phyloP scores from a whole-genome alignment of 2,329 filamentous ascomycete genomes.

The Aaosphaeria arxii region DNA sequence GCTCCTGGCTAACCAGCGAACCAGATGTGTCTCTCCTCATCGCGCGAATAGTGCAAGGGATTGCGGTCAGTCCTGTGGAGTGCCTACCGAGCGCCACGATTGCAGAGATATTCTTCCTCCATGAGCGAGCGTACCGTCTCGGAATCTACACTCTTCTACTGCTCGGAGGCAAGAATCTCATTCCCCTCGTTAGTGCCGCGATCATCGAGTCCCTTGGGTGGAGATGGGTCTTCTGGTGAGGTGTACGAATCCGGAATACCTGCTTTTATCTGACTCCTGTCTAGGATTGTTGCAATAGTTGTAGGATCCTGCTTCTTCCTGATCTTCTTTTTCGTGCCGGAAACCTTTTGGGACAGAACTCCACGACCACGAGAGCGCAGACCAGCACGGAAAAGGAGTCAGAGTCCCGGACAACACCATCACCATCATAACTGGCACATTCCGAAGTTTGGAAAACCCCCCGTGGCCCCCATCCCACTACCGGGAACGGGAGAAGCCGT shows the following conservation, averaged over 20 bases:
- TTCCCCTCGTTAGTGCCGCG: conserved; percentile 81
- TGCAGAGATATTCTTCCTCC: conserved; percentile 93
- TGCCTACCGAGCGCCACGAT: conserved; percentile 91
- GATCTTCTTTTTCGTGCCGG: conserved; percentile 87
- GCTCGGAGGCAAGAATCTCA: conserved; percentile 85
- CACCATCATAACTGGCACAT: conserved; percentile 1
- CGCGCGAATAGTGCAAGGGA: conserved; percentile 81
- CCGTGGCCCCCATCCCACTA: no score
- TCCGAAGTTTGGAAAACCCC: no score
- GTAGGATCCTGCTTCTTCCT: conserved; percentile 68
- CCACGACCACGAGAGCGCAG: conserved; percentile 44
- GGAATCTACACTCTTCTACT: conserved; percentile 90
- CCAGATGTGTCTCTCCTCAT: conserved; percentile 67
- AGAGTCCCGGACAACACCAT: conserved; percentile 6
- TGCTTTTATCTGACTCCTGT: neutral
- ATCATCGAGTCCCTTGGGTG: conserved; percentile 76
- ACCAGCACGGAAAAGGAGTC: neutral
- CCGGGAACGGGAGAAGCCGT: no score
- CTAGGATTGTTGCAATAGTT: conserved; percentile 73
- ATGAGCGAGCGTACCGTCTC: conserved; percentile 87
- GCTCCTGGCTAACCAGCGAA: neutral
- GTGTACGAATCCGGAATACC: conserved; percentile 1
- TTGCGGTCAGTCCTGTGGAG: conserved; percentile 86
- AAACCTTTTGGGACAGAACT: conserved; percentile 92
- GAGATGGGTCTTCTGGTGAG: conserved; percentile 87